Base-by-base conservation (phyloP, 352 stramenopile genomes). In the Phytophthora kernoviae region DNA sequence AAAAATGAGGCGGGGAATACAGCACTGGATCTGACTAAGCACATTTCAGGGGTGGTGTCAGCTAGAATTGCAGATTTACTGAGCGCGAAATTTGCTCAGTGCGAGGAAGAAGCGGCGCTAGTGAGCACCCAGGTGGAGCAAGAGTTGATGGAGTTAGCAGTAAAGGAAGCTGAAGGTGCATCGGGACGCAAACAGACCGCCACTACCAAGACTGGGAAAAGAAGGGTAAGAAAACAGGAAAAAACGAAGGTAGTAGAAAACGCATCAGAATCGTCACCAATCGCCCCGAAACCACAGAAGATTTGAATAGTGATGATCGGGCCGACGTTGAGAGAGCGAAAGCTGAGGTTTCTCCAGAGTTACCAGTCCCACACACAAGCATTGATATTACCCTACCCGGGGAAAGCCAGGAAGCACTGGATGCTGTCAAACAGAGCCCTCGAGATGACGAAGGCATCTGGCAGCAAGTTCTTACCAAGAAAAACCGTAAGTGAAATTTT, bases 161-260 rank as follows among this genome's bases (percentile, higher is more conserved):
- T 48, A 20, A 58, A 70, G 15, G 60, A 72, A 40, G 18, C 34
- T 15, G 36, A 65, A 34, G 32, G 37, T 20, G 42, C 18, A 39
- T 45, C 34, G 21, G 39, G 50, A 27, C n/a, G 21, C 2, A 70
- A 52, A 12, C 47, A 60, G 11, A 27, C 18, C 6, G 12, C 20
- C 14, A 20, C 24, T 17, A 12, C 20, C 2, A 82, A 77, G 44
- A 72, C 43, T 34, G 56, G 26, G 4, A 79, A 74, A 51, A 82
- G 68, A 80, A 86, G 18, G 73, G 40, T 24, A 79, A 77, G 42
- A 86, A 75, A 43, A 10, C 14, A 80, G 78, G 47, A 81, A 74
- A 22, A 75, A 80, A 44, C 22, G 33, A 58, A 48, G 27, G 2
- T 20, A 21, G 18, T 41, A 30, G 34, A 21, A 5, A 56, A 45